Evolutionary conservation across 192 early-diverging fungal genomes (phyloP).

Genomic region (Umbelopsis ramanniana): DNA sequence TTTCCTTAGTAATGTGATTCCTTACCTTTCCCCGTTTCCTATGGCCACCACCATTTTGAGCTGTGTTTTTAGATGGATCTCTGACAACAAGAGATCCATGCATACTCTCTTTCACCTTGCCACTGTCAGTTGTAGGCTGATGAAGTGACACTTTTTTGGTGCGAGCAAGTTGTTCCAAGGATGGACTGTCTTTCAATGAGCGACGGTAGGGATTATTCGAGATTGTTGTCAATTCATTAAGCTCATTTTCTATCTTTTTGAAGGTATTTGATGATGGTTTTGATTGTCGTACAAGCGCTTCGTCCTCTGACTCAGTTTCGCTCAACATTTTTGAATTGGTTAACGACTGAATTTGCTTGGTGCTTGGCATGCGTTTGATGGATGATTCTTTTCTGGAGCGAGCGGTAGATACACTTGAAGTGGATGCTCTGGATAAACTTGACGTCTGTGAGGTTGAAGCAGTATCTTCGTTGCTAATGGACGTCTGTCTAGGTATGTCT

Average conservation of each 20-base stretch:
- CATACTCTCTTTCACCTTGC: slow-evolving; percentile 13
- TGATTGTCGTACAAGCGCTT: not conserved
- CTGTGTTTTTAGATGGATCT: not conserved
- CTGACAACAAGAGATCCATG: slow-evolving; percentile 1
- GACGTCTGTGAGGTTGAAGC: not conserved
- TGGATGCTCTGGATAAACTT: slow-evolving; percentile 9
- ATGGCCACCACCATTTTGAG: not conserved
- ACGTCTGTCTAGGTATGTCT: not conserved
- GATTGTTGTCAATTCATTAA: not conserved
- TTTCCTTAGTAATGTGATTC: not conserved
- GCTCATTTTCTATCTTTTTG: not conserved
- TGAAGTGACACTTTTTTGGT: not conserved
- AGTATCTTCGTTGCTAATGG: not conserved
- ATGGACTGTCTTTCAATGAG: not conserved
- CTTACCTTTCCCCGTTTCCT: slow-evolving; percentile 40
- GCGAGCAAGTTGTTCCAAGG: not conserved
- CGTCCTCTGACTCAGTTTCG: slow-evolving; percentile 6
- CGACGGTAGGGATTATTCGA: slow-evolving; percentile 3
- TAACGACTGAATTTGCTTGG: not conserved
- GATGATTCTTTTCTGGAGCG: not conserved
- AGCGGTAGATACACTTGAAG: not conserved
- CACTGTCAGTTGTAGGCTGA: not conserved
- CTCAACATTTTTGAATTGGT: not conserved
- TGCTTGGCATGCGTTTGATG: not conserved
- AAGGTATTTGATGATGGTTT: not conserved